Conservation (phyloP, 345 rosid species). For the Citrus trifoliata region DNA sequence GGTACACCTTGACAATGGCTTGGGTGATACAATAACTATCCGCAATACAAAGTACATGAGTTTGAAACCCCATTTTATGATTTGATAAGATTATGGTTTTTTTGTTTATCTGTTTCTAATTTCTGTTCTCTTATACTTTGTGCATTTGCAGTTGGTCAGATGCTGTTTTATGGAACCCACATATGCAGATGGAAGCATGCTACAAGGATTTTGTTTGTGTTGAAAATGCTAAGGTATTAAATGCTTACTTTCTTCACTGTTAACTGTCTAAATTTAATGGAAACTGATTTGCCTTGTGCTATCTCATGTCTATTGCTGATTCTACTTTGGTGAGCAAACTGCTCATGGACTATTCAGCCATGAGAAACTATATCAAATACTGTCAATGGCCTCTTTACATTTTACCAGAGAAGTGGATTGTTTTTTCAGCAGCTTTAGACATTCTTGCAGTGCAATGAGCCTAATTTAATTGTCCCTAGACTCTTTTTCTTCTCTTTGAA, state of each 20-base stretch:
- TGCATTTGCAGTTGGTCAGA: constrained; percentile 77
- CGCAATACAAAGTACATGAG: constrained; percentile 59
- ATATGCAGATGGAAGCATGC: constrained; percentile 90
- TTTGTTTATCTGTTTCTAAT: background rate
- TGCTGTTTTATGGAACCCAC: constrained; percentile 92
- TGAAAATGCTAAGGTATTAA: constrained; percentile 83
- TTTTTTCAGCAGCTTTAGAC: background rate
- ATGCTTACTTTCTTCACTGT: background rate
- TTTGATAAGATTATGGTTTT: constrained; percentile 7
- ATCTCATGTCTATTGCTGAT: background rate
- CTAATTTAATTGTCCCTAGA: background rate
- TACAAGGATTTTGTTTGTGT: constrained; percentile 88
- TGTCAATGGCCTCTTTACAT: background rate
- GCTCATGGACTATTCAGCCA: background rate
- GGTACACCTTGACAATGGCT: constrained; percentile 74
- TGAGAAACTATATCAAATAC: background rate
- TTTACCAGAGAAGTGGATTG: background rate
- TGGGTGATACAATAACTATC: constrained; percentile 69
- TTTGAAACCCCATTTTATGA: constrained; percentile 7
- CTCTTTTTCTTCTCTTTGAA: background rate
- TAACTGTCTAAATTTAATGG: background rate
- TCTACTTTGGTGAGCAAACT: background rate
- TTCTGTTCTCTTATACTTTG: constrained; percentile 4
- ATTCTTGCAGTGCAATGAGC: background rate
- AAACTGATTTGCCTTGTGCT: background rate